These are phyloP conservation scores for Zopfochytrium polystomum DNA, from an alignment of 371 early-diverging fungal species.

Conservation along the genomic window DNA sequence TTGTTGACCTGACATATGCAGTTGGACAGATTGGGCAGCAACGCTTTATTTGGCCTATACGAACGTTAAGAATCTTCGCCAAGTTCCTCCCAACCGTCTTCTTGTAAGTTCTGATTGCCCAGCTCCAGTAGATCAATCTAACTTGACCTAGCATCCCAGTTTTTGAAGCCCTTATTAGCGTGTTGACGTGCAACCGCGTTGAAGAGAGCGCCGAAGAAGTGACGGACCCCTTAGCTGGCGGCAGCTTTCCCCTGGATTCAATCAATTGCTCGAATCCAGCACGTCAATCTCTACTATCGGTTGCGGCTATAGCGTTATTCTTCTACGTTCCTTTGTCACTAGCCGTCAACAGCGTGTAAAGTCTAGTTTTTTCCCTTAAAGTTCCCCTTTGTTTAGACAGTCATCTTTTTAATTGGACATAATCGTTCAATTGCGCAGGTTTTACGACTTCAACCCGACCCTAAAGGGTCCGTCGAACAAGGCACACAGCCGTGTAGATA, in stretches of 20 bases:
- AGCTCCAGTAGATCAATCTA: no score
- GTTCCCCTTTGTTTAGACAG: no score
- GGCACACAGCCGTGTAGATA: constrained; percentile 16
- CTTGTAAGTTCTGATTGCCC: constrained; percentile 12
- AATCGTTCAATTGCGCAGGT: no score
- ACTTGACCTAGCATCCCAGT: constrained; percentile 12
- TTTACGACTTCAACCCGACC: constrained; percentile 23
- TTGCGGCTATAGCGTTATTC: no score
- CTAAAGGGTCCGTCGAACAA: constrained; percentile 4
- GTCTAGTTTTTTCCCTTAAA: no score
- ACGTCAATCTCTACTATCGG: no score
- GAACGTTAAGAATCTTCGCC: constrained; percentile 15
- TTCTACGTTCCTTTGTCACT: constrained; percentile 4
- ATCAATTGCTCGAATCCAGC: no score
- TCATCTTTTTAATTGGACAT: no score
- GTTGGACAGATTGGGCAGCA: constrained; percentile 11
- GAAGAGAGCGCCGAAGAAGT: not conserved
- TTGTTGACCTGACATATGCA: no score
- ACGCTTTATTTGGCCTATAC: constrained; percentile 17
- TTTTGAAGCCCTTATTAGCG: constrained; percentile 12
- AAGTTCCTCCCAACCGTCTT: constrained; percentile 18
- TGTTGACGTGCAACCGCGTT: constrained; percentile 15
- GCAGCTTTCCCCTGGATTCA: no score
- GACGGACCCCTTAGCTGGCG: no score
- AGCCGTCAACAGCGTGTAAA: constrained; percentile 2